A percentile compares a stretch with the other conserved stretches of the same genome.
Conservation (phyloP, 2,329 filamentous ascomycete species). For the Sporothrix pallida region DNA sequence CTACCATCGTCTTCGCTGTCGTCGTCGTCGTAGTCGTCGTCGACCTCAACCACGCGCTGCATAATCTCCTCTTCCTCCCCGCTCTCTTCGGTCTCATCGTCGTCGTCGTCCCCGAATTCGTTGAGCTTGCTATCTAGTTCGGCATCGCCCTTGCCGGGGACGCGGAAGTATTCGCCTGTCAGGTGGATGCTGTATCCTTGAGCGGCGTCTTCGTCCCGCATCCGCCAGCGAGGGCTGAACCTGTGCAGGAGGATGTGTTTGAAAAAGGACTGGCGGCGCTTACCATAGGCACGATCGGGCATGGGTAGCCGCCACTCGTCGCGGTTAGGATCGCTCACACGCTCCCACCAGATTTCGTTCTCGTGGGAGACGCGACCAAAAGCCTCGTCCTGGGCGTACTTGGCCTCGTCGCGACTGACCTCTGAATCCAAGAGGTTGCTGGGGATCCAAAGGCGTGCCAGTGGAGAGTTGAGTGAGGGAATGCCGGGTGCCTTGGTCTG, state of each 20-base stretch:
- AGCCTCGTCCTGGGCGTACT: conserved; percentile 62
- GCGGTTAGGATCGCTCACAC: conserved; percentile 64
- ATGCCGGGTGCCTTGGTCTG: conserved; percentile 57
- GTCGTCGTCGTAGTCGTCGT: conserved; percentile 18
- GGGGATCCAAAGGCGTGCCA: conserved; percentile 63
- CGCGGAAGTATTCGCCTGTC: conserved; percentile 47
- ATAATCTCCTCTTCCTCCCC: background rate
- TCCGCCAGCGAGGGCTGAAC: conserved; percentile 55
- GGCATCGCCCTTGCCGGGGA: conserved; percentile 42
- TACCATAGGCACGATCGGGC: conserved; percentile 65
- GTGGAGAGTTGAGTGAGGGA: conserved; percentile 56
- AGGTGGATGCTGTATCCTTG: conserved; percentile 34
- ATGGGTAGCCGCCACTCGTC: conserved; percentile 64
- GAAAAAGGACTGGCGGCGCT: conserved; percentile 62
- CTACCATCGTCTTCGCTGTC: background rate
- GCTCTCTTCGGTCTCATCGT: conserved; percentile 12
- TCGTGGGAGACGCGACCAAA: conserved; percentile 69
- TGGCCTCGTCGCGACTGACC: conserved; percentile 60
- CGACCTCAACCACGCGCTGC: conserved; percentile 12
- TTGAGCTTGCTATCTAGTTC: conserved; percentile 42
- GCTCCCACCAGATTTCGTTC: conserved; percentile 69
- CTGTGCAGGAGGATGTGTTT: conserved; percentile 65
- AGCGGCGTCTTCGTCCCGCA: conserved; percentile 48
- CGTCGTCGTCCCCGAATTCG: conserved; percentile 13
- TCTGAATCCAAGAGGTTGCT: conserved; percentile 54